Evolutionary conservation across 176 grass and related monocot species (phyloP), one percentile per base, ranked within the genome.

Genomic region (Alopecurus myosuroides): DNA sequence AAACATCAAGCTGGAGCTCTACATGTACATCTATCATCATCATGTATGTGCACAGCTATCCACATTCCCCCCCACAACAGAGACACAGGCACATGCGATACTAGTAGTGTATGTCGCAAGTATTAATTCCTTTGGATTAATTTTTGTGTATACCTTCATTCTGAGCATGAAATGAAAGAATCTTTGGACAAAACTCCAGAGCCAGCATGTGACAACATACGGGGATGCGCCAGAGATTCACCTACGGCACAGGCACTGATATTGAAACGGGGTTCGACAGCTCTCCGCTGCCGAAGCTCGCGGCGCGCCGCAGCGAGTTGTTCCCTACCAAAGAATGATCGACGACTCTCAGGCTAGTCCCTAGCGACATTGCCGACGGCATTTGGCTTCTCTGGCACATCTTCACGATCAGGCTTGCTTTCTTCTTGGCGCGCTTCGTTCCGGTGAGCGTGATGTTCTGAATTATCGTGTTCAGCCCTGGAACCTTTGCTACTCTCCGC

Each of bases 381-480:
- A 85, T 66, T 45, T 90, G 87, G 37, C 87, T 92, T 70, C 88
- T 94, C 75, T 90, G 93, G 82, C 91, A 95, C 81, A 98, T 92
- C 88, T 88, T 98, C 39, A 88, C 70, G 7, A 98, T 85, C 81
- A 95, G 78, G 75, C 72, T 78, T 48, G 96, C 91, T 82, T 98
- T 98, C 82, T 94, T 95, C 88, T 61, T 98, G 7, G 96, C 96
- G 6, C 96, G 92, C 88, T 94, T 98, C 29, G 96, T 95, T 51
- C 93, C 96, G 0, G 91, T 92, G 39, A 87, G 67, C 11, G 80
- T 77, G 85, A 95, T 92, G 31, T 77, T 86, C 42, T 98, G 91
- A 72, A 98, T 78, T 83, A 95, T 58, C 1, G 79, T 82, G 63
- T 90, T 88, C 48, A 98, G 69, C 68, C 82, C 91, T 0, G 91